These are phyloP conservation scores for Kuraishia floccosa DNA, from an alignment of 805 yeast species.

Conservation along the genomic window DNA sequence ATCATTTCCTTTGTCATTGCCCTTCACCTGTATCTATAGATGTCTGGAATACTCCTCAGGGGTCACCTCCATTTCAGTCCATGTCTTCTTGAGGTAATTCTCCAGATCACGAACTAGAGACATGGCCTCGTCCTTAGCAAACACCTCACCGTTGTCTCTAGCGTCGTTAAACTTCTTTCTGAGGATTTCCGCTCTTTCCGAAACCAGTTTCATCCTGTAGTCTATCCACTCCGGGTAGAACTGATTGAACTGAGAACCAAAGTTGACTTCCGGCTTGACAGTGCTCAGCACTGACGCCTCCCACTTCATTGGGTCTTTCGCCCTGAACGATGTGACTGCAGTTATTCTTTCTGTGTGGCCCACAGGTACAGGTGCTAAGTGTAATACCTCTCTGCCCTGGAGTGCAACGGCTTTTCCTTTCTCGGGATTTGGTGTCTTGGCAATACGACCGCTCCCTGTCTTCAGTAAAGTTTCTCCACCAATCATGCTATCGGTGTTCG, in stretches of 20 bases:
- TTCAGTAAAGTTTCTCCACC: slow-evolving; percentile 51
- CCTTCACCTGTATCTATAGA: no score
- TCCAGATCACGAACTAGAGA: slow-evolving; percentile 18
- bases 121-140: slow-evolving; percentile 24
- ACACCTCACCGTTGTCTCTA: slow-evolving; percentile 14
- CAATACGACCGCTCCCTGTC: slow-evolving; percentile 26
- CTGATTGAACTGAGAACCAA: slow-evolving; percentile 23
- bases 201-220: slow-evolving; percentile 23
- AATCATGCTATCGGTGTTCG: slow-evolving; percentile 45
- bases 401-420: slow-evolving; percentile 37
- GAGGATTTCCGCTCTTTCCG: slow-evolving; percentile 18
- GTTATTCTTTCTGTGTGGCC: slow-evolving; percentile 29
- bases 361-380: slow-evolving; percentile 34
- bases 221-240: slow-evolving; percentile 28
- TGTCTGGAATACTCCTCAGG: slow-evolving; percentile 13
- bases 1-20: no score
- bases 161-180: slow-evolving; percentile 12
- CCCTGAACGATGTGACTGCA: slow-evolving; percentile 28
- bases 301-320: slow-evolving; percentile 22
- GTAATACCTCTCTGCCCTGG: slow-evolving; percentile 34
- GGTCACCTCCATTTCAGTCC: slow-evolving; percentile 21
- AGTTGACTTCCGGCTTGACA: slow-evolving; percentile 25
- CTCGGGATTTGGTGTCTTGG: slow-evolving; percentile 27
- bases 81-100: slow-evolving; percentile 14
- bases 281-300: slow-evolving; percentile 28